phyloP scores from a whole-genome alignment of 495 filamentous ascomycete species.

The Penicillium malachiteum region DNA sequence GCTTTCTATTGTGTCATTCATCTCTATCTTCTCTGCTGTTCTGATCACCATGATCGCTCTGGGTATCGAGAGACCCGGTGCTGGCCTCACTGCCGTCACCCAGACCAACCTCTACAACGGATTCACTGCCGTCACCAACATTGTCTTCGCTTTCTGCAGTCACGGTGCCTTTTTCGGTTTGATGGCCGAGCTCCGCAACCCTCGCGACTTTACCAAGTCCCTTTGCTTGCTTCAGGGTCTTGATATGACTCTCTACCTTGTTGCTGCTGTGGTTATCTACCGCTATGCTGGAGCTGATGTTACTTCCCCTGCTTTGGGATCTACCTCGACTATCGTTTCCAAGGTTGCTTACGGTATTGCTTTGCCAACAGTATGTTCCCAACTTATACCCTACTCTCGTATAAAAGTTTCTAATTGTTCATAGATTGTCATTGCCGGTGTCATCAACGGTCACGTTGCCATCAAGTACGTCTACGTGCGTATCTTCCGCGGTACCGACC shows the following conservation, averaged over 20 bases:
- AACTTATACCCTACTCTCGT: not conserved
- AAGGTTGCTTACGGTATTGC: conserved; percentile 78
- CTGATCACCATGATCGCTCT: conserved; percentile 65
- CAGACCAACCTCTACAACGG: conserved; percentile 40
- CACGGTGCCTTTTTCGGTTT: conserved; percentile 74
- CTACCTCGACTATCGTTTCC: conserved; percentile 59
- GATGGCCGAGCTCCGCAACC: conserved; percentile 72
- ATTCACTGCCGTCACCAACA: conserved; percentile 31
- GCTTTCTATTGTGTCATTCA: conserved; percentile 60
- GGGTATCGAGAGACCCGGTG: conserved; percentile 35
- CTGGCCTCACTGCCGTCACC: conserved; percentile 1
- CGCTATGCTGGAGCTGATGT: conserved; percentile 67
- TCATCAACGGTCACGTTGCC: conserved; percentile 68
- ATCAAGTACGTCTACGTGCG: conserved; percentile 66
- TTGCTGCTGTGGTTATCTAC: conserved; percentile 59
- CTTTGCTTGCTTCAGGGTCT: conserved; percentile 61
- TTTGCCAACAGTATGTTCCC: conserved; percentile 58
- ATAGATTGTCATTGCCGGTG: conserved; percentile 54
- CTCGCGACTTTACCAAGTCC: conserved; percentile 64
- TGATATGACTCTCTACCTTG: conserved; percentile 64
- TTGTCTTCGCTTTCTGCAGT: conserved; percentile 45
- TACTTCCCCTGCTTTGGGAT: conserved; percentile 68
- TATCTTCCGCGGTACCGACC: conserved; percentile 56
- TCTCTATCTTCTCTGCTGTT: conserved; percentile 63
- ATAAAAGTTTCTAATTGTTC: conserved; percentile 8